Evolutionary conservation across 352 stramenopile species (phyloP).

Genomic region (Globisporangium acanthophoron): DNA sequence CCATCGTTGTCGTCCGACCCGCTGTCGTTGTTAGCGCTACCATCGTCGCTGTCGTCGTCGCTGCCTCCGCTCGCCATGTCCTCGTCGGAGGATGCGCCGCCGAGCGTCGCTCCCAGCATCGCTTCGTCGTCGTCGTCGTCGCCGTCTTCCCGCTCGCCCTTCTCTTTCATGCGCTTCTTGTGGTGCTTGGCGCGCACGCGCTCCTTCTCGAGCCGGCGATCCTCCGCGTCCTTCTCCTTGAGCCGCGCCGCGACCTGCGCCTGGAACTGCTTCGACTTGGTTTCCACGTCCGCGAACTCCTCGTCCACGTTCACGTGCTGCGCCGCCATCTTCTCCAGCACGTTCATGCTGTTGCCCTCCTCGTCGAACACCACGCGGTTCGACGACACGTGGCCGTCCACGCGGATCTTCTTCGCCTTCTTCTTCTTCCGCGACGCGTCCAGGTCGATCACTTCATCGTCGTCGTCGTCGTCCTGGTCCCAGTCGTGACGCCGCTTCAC

Average conservation of each 20-base stretch:
- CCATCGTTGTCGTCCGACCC: constrained; percentile 5
- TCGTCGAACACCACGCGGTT: constrained; percentile 93
- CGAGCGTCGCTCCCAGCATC: constrained; percentile 21
- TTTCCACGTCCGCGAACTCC: constrained; percentile 61
- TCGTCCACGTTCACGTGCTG: constrained; percentile 26
- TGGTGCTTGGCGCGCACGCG: constrained; percentile 86
- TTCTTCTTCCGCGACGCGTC: constrained; percentile 67
- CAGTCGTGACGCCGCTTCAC: constrained; percentile 90
- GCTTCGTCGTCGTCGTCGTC: constrained; percentile 28
- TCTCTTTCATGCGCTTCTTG: constrained; percentile 83
- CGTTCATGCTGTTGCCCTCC: constrained; percentile 80
- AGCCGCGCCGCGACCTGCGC: constrained; percentile 63
- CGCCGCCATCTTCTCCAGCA: constrained; percentile 55
- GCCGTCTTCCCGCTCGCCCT: constrained; percentile 62
- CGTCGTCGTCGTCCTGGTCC: constrained; percentile 36
- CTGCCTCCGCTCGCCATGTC: constrained; percentile 31
- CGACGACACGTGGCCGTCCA: constrained; percentile 59
- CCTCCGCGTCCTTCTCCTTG: constrained; percentile 73
- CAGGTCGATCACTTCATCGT: constrained; percentile 46
- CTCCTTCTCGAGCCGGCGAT: constrained; percentile 80
- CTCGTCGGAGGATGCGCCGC: constrained; percentile 22
- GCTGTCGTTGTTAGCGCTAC: constrained; percentile 13
- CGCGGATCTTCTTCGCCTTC: constrained; percentile 81
- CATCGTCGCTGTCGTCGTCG: constrained; percentile 26
- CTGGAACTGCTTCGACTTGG: constrained; percentile 55